Conservation (phyloP, 768 basidiomycete species). For the Termitomyces heimii region DNA sequence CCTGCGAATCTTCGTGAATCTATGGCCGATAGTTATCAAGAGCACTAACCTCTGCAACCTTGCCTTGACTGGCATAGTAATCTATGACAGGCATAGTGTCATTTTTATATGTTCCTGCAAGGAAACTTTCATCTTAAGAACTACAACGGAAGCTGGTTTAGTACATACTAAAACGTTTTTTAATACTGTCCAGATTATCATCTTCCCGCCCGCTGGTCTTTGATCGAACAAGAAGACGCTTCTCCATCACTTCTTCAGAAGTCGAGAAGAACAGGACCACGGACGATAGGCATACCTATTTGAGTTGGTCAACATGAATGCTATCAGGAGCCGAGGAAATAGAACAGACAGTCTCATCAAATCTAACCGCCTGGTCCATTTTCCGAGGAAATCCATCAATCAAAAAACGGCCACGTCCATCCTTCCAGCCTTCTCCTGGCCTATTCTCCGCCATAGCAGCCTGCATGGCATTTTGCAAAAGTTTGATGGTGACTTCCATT, state of each 20-base stretch:
- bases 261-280: constrained; percentile 84
- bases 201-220: constrained; percentile 96
- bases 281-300: constrained; percentile 73
- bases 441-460: constrained; percentile 42
- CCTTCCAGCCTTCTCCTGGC: constrained; percentile 53
- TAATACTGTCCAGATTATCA: constrained; percentile 91
- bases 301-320: not conserved
- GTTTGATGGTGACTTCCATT: constrained; percentile 93
- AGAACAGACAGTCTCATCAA: constrained; percentile 70
- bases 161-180: constrained; percentile 87
- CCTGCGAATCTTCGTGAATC: constrained; percentile 28
- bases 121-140: not conserved
- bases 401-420: constrained; percentile 80
- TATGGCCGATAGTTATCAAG: not conserved
- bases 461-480: constrained; percentile 89
- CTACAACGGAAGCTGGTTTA: not conserved
- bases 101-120: constrained; percentile 72
- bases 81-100: constrained; percentile 93
- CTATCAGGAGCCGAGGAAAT: not conserved
- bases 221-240: constrained; percentile 80
- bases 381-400: constrained; percentile 98
- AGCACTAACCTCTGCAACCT: constrained; percentile 70
- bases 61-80: constrained; percentile 59
- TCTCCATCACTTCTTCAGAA: constrained; percentile 81
- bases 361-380: constrained; percentile 95